Evolutionary conservation across 495 filamentous ascomycete species (phyloP).

Genomic region (Chaetomium cochliodes): DNA sequence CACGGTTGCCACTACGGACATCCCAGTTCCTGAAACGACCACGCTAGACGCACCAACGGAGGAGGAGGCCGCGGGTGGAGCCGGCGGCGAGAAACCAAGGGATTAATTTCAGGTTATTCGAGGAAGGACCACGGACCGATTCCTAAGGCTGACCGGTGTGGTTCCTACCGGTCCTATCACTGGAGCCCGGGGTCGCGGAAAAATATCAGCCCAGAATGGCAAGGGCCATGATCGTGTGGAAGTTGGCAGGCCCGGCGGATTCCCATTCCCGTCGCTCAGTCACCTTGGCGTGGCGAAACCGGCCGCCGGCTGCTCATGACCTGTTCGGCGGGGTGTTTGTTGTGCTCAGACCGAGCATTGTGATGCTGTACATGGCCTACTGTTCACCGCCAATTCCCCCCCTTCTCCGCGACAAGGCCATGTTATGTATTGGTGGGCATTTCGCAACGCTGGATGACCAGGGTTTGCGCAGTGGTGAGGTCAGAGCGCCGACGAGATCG

Average conservation of each 20-base stretch:
- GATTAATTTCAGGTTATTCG: neutral
- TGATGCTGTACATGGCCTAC: neutral
- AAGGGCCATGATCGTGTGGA: neutral
- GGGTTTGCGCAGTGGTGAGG: neutral
- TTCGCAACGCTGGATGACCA: neutral
- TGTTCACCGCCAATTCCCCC: conserved; percentile 3
- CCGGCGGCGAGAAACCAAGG: neutral
- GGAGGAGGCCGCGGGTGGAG: neutral
- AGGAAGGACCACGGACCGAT: conserved; percentile 3
- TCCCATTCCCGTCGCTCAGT: neutral
- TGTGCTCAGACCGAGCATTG: too few species aligned
- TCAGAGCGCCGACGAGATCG: neutral
- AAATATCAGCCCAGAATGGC: neutral
- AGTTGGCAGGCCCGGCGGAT: neutral
- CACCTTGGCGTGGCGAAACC: neutral
- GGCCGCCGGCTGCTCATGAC: neutral
- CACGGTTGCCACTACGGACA: neutral
- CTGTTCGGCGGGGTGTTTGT: neutral
- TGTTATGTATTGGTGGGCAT: conserved; percentile 14
- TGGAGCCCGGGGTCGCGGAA: too few species aligned
- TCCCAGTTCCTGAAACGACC: too few species aligned
- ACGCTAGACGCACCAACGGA: neutral
- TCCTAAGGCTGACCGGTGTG: neutral
- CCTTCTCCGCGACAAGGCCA: neutral
- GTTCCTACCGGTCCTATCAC: neutral